Base-by-base conservation (phyloP, 2,329 filamentous ascomycete species). In the Diaporthe humulicola region DNA sequence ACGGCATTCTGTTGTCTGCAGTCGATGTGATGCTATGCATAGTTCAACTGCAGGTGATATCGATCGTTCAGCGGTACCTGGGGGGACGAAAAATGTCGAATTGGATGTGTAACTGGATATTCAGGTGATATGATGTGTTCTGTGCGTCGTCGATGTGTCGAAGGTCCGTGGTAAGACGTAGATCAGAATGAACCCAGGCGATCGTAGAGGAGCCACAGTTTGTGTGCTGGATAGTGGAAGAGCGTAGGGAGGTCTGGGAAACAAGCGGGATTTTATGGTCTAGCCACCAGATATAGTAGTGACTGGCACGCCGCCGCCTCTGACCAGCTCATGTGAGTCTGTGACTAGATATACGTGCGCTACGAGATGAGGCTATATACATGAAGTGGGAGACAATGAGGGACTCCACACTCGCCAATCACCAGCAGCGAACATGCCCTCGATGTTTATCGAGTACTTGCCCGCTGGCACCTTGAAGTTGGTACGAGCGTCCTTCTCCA, bases 381-480 rank as follows among this genome's bases (percentile, higher is more conserved):
- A 64, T n/a, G 40, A 4, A 38, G 25, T 40, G 38, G 12, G 2
- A 28, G 14, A 12, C n/a, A 28, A 14, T 15, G 4, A n/a, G 17
- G 25, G 10, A n/a, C n/a, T n/a, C n/a, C n/a, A n/a, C n/a, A n/a
- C 9, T 76, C 96, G 94, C 85, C 96, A 98, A 85, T 98, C 96
- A 86, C 96, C 96, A 76, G 96, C 96, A 76, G 96, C 95, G 84
- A 98, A 98, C 70, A 98, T 92, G 77, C 96, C 96, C 22, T 94
- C 90, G 33, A 98, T 84, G 82, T 96, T 98, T 81, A 96, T 98
- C 81, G 90, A 90, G 86, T 98, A 98, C 82, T 96, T 93, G 79
- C 95, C 95, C 71, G 93, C 89, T 40, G 95, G 89, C 12, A 96
- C 98, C 92, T 98, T 98, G 86, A 98, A 93, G 84, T 98, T 98